Conservation (phyloP, 495 filamentous ascomycete species). For the Choiromyces venosus region DNA sequence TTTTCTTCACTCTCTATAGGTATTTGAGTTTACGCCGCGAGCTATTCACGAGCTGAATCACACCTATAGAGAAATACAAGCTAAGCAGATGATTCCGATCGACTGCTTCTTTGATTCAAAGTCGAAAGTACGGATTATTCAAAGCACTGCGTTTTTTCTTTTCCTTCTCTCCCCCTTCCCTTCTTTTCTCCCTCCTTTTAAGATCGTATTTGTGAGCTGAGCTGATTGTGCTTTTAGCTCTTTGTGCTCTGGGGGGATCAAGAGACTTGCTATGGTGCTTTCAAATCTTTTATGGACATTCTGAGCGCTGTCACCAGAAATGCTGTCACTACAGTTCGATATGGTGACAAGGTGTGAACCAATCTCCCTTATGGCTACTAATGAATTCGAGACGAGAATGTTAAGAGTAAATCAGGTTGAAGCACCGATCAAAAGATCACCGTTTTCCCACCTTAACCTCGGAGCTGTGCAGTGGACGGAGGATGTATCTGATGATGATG, state of each 20-base stretch:
- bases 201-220: not conserved
- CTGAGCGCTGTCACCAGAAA: constrained; percentile 10
- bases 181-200: too few species aligned
- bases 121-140: constrained; percentile 17
- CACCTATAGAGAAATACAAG: constrained; percentile 15
- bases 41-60: constrained; percentile 27
- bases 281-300: constrained; percentile 25
- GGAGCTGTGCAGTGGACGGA: constrained; percentile 29
- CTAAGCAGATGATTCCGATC: constrained; percentile 22
- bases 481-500: constrained; percentile 9
- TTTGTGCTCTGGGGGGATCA: constrained; percentile 36
- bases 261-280: constrained; percentile 24
- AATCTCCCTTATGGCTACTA: not conserved
- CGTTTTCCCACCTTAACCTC: constrained; percentile 31
- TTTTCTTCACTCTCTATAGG: constrained; percentile 10
- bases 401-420: constrained; percentile 17
- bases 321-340: constrained; percentile 5
- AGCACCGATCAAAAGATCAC: constrained; percentile 31
- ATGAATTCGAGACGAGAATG: constrained; percentile 1
- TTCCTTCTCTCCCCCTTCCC: too few species aligned
- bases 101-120: constrained; percentile 33
- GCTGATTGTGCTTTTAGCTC: constrained; percentile 11
- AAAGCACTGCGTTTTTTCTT: not conserved
- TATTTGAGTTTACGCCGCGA: constrained; percentile 30
- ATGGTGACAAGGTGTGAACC: constrained; percentile 8